These are phyloP conservation scores for Aspergillus oerlinghausenensis DNA, from an alignment of 2,329 filamentous ascomycete genomes.

Conservation along the genomic window DNA sequence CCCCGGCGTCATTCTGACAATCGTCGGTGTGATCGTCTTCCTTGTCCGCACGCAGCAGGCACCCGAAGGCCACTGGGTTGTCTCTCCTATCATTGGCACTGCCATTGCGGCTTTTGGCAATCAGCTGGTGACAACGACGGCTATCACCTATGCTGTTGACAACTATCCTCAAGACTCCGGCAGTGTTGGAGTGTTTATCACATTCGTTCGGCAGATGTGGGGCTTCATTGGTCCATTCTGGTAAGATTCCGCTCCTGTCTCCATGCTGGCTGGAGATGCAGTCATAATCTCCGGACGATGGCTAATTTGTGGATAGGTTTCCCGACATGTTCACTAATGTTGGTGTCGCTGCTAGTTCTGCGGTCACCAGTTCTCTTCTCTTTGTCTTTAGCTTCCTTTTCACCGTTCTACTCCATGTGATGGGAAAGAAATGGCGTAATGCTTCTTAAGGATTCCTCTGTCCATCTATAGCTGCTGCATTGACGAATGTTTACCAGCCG, in stretches of 20 bases:
- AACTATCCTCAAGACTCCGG: constrained; percentile 53
- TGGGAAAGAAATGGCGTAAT: constrained; percentile 21
- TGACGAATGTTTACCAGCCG: background rate
- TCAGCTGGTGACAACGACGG: constrained; percentile 59
- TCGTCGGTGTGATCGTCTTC: constrained; percentile 56
- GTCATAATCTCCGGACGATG: background rate
- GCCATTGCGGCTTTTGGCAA: constrained; percentile 54
- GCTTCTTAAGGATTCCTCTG: background rate
- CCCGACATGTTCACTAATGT: constrained; percentile 32
- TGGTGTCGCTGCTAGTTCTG: constrained; percentile 28
- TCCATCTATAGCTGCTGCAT: background rate
- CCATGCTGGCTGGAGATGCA: background rate
- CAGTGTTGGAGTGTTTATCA: constrained; percentile 58
- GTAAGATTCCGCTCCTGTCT: constrained; percentile 19
- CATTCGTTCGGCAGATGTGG: constrained; percentile 47
- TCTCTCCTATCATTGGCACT: constrained; percentile 54
- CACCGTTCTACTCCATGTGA: constrained; percentile 26
- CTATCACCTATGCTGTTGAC: constrained; percentile 59
- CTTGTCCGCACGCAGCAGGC: constrained; percentile 48
- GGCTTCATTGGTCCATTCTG: constrained; percentile 38
- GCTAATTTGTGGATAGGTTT: constrained; percentile 26
- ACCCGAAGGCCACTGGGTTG: constrained; percentile 47
- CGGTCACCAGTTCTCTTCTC: constrained; percentile 28
- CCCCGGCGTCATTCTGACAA: constrained; percentile 47
- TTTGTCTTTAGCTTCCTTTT: constrained; percentile 29